Conservation (phyloP, 208 protist genomes). For the Zelonia costaricensis region DNA sequence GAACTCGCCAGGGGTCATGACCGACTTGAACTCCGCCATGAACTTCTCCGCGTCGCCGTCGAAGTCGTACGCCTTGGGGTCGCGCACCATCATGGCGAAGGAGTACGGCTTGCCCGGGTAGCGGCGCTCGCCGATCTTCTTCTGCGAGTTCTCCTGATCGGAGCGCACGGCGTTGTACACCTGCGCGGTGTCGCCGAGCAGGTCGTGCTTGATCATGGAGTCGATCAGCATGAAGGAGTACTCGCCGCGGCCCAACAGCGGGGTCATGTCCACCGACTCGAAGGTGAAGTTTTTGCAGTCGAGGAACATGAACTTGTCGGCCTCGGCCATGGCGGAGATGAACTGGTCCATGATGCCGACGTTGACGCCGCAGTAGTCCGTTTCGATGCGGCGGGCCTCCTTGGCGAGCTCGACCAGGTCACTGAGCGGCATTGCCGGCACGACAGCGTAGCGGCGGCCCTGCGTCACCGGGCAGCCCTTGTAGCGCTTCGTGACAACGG, state of each 20-base stretch:
- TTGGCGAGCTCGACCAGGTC: constrained; percentile 59
- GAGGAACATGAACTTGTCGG: constrained; percentile 74
- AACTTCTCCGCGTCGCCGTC: constrained; percentile 56
- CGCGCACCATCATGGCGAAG: constrained; percentile 64
- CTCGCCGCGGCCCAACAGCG: constrained; percentile 47
- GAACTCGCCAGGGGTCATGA: constrained; percentile 56
- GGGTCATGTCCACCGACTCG: constrained; percentile 47
- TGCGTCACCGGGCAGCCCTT: constrained; percentile 7
- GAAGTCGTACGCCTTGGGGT: constrained; percentile 45
- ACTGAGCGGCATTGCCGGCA: constrained; percentile 33
- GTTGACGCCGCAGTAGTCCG: constrained; percentile 78
- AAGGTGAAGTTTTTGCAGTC: constrained; percentile 79
- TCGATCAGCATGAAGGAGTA: constrained; percentile 73
- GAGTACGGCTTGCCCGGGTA: constrained; percentile 57
- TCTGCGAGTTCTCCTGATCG: constrained; percentile 67
- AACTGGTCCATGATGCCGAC: constrained; percentile 95
- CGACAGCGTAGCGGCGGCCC: constrained; percentile 36
- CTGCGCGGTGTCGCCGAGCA: constrained; percentile 45
- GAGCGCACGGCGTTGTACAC: constrained; percentile 71
- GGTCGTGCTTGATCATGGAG: constrained; percentile 76
- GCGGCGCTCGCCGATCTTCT: constrained; percentile 57
- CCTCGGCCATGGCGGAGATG: constrained; percentile 70
- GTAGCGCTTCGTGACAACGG: constrained; percentile 39
- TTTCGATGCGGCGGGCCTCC: constrained; percentile 78
- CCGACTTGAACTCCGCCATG: constrained; percentile 43